phyloP scores from a whole-genome alignment of 148 eudicot species.

The Beta vulgaris region DNA sequence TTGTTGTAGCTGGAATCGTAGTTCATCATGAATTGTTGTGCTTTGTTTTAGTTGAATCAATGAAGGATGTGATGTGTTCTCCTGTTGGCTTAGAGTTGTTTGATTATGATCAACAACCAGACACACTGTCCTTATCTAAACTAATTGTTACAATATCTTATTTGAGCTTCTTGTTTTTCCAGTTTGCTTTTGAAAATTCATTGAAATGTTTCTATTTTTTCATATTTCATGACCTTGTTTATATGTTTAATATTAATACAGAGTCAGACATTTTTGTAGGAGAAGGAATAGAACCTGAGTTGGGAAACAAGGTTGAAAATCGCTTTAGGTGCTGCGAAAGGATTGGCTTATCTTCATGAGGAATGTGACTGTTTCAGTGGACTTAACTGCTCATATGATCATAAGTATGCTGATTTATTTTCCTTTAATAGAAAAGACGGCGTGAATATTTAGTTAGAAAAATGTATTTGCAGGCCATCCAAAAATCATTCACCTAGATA shows the following conservation, averaged over 20 bases:
- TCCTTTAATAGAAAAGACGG: background rate
- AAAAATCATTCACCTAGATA: conserved; percentile 72
- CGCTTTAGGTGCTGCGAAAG: conserved; percentile 58
- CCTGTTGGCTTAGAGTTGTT: background rate
- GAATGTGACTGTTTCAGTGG: conserved; percentile 41
- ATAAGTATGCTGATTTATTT: background rate
- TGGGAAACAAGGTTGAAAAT: conserved; percentile 53
- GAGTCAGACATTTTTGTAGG: conserved; percentile 26
- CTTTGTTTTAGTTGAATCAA: background rate
- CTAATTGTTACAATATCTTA: no score
- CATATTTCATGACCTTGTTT: no score
- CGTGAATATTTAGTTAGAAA: background rate
- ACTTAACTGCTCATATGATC: background rate
- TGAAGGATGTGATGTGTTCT: background rate
- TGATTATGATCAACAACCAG: conserved; percentile 41
- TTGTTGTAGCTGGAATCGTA: no score
- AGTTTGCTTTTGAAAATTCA: no score
- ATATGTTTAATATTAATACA: background rate
- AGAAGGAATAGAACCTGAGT: conserved; percentile 26
- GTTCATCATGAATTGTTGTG: no score
- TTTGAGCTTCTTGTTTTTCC: no score
- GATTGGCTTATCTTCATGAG: conserved; percentile 60
- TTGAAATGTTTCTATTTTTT: background rate
- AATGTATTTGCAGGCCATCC: conserved; percentile 43
- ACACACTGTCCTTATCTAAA: conserved; percentile 75